These are phyloP conservation scores for Trichosporon sp. DNA, from an alignment of 1,284 basidiomycete genomes.

Conservation along the genomic window DNA sequence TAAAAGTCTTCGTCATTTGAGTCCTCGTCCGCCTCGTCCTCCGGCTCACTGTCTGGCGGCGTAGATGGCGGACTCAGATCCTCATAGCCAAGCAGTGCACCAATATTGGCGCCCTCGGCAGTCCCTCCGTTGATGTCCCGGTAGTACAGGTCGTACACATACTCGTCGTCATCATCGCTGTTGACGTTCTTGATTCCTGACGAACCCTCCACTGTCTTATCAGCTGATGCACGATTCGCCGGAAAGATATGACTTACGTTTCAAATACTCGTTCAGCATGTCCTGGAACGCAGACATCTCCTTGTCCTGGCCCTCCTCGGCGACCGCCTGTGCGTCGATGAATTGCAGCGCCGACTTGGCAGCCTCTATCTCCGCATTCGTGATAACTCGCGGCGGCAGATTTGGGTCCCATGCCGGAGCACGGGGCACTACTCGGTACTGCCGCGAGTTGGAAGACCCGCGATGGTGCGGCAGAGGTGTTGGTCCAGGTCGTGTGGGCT, in stretches of 20 bases:
- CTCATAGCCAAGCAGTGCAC: slow-evolving; percentile 46
- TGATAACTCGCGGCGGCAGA: slow-evolving; percentile 45
- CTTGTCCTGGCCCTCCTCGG: slow-evolving; percentile 38
- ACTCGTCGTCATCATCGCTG: slow-evolving; percentile 43
- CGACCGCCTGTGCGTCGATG: slow-evolving; percentile 54
- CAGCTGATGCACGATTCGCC: neutral
- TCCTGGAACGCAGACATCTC: slow-evolving; percentile 56
- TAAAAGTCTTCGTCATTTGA: slow-evolving; percentile 58
- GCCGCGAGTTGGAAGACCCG: slow-evolving; percentile 21
- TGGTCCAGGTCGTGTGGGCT: neutral
- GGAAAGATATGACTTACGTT: slow-evolving; percentile 35
- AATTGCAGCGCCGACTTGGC: slow-evolving; percentile 38
- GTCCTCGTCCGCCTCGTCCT: slow-evolving; percentile 58
- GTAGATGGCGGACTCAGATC: slow-evolving; percentile 47
- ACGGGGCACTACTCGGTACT: slow-evolving; percentile 48
- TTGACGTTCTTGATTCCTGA: slow-evolving; percentile 2
- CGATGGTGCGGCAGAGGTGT: neutral
- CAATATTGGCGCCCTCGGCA: slow-evolving; percentile 22
- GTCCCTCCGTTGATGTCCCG: slow-evolving; percentile 39
- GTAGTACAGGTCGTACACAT: slow-evolving; percentile 58
- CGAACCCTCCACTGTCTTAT: neutral
- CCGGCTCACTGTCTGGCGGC: slow-evolving; percentile 49
- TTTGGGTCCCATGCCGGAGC: slow-evolving; percentile 31
- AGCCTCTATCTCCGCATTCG: slow-evolving; percentile 42
- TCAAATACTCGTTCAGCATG: slow-evolving; percentile 56